Evolutionary conservation across 805 yeast species (phyloP), one percentile per base, ranked within the genome.

Genomic region (Ogataea angusta): DNA sequence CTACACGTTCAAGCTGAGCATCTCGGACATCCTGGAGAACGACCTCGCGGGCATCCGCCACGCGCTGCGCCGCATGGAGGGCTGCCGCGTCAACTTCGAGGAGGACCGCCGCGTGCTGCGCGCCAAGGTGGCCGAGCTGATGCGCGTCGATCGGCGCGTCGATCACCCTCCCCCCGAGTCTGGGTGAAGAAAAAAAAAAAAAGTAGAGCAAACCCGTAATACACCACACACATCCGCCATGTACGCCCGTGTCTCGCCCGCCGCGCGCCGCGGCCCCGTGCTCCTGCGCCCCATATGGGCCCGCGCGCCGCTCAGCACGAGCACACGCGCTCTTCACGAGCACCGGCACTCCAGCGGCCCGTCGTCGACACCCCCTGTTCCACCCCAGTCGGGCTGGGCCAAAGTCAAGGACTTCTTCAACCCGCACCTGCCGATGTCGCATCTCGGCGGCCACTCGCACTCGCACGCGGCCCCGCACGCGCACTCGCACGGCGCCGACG

Each of bases 61-160:
- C 43, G 68, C 66, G 36, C 45, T 75, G 40, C 62, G 80, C 38
- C 76, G 78, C 52, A 45, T 76, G 27, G 69, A 66, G 33, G 82
- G 78, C 3, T 62, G 72, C 13, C 62, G 62, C 4, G 41, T 57
- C n/a, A 42, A 47, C 24, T 54, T 55, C 30, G 51, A 24, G n/a
- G 31, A 41, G 13, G 46, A 40, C 12, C 35, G 52, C 24, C 30
- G 25, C 2, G 39, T 28, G 23, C 14, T 53, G 61, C 56, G 77
- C 68, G 40, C 54, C 46, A 34, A 60, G 56, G 40, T 52, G 39
- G 24, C 41, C 63, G 44, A 54, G 25, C 32, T 40, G 23, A 24
- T 34, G 32, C 35, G 30, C 18, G 38, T 14, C 43, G 43, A 24
- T 34, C 43, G 43, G 24, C 43, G 43, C 43, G 43, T 25, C 43